Evolutionary conservation across 345 rosid species (phyloP).

Genomic region (Acer saccharum): DNA sequence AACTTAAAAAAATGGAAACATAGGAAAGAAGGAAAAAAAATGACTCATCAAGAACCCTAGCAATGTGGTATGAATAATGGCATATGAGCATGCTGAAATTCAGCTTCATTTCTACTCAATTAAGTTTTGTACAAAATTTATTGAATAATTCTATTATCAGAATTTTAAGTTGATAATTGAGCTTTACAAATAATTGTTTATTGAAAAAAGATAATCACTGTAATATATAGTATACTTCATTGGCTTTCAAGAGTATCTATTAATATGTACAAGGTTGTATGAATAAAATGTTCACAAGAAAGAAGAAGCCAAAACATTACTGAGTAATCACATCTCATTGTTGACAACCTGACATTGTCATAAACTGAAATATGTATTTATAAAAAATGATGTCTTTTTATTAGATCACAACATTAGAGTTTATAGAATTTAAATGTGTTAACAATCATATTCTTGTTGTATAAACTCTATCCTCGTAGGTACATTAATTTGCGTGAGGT

Average conservation of each 20-base stretch:
- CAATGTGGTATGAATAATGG: neutral
- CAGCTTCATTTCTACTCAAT: neutral
- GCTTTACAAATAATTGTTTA: neutral
- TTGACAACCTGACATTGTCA: neutral
- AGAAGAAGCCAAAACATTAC: neutral
- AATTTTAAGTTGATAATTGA: neutral
- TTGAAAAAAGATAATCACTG: neutral
- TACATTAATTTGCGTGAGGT: slow-evolving; percentile 1
- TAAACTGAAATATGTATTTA: slow-evolving; percentile 1
- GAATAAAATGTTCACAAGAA: neutral
- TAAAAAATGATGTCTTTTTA: neutral
- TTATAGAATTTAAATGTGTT: neutral
- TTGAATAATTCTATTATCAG: neutral
- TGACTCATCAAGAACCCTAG: neutral
- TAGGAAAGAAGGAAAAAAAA: neutral
- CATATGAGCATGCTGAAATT: neutral
- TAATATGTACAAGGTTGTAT: neutral
- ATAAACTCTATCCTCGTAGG: neutral
- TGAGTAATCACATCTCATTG: neutral
- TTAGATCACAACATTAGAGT: neutral
- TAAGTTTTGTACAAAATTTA: neutral
- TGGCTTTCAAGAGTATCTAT: neutral
- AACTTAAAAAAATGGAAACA: neutral
- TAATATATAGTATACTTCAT: neutral
- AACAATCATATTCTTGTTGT: neutral